These are phyloP conservation scores for Apiospora phragmitis DNA, from an alignment of 2,329 filamentous ascomycete genomes.

Conservation along the genomic window DNA sequence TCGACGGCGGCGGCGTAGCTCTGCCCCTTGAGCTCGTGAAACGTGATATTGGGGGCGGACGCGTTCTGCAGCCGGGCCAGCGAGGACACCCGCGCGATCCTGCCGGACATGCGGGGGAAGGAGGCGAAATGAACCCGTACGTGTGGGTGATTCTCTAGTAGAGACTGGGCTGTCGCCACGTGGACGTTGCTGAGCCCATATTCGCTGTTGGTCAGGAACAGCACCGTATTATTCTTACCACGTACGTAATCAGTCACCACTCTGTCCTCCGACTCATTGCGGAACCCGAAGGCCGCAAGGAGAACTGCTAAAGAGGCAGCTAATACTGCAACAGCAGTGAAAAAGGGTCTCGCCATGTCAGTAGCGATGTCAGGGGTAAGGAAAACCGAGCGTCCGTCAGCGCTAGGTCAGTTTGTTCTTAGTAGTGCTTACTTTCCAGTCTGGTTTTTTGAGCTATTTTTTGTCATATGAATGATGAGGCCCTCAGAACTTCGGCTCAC, in stretches of 20 bases:
- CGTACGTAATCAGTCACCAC: background rate
- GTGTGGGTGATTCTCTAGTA: slow-evolving; percentile 33
- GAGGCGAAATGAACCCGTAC: slow-evolving; percentile 38
- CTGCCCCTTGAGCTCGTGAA: background rate
- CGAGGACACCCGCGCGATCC: background rate
- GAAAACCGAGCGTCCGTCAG: too few species aligned
- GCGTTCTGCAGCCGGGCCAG: background rate
- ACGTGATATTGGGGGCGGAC: background rate
- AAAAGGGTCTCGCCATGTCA: too few species aligned
- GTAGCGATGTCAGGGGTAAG: too few species aligned
- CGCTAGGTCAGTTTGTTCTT: too few species aligned
- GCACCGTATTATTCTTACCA: slow-evolving; percentile 31
- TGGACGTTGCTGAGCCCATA: slow-evolving; percentile 39
- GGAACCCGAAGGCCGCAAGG: background rate
- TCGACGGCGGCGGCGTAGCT: background rate
- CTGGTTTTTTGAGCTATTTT: too few species aligned
- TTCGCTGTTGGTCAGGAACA: slow-evolving; percentile 34
- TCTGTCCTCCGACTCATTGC: background rate
- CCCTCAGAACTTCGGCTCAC: too few species aligned
- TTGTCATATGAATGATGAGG: too few species aligned
- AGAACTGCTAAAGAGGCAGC: background rate
- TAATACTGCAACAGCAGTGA: background rate
- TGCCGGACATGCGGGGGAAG: slow-evolving; percentile 21
- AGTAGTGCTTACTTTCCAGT: too few species aligned
- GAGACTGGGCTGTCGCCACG: slow-evolving; percentile 34